Conservation (phyloP, 257 asterid species). For the Misopates orontium region DNA sequence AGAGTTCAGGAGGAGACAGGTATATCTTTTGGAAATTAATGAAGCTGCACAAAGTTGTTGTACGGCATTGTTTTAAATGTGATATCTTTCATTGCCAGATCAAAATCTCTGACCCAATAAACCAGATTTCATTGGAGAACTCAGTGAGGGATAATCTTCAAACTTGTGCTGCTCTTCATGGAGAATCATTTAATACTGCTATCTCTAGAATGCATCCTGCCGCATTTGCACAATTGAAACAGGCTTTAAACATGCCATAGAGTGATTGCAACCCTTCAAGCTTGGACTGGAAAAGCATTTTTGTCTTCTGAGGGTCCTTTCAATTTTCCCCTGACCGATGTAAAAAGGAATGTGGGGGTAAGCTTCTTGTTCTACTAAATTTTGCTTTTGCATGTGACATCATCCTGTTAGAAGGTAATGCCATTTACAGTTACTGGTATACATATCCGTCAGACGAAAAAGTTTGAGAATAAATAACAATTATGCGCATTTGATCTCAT, state of each 20-base stretch:
- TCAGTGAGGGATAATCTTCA: slow-evolving; percentile 87
- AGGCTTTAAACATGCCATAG: slow-evolving; percentile 81
- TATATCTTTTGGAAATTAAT: slow-evolving; percentile 31
- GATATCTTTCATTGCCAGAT: slow-evolving; percentile 47
- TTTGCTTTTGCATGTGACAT: slow-evolving; percentile 11
- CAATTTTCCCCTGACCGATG: slow-evolving; percentile 28
- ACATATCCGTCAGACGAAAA: not conserved
- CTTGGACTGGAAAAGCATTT: slow-evolving; percentile 27
- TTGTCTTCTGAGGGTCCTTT: slow-evolving; percentile 28
- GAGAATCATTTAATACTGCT: slow-evolving; percentile 75
- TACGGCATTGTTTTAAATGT: not conserved
- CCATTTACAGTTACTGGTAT: not conserved
- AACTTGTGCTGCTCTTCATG: slow-evolving; percentile 85
- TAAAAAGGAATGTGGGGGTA: slow-evolving; percentile 30
- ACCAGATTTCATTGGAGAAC: slow-evolving; percentile 72
- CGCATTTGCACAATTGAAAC: slow-evolving; percentile 73
- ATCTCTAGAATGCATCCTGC: slow-evolving; percentile 88
- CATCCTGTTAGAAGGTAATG: not conserved
- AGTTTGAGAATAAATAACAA: not conserved
- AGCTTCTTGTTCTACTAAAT: slow-evolving; percentile 12
- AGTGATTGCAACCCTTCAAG: slow-evolving; percentile 20
- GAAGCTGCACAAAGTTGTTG: slow-evolving; percentile 7
- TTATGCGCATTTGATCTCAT: not conserved
- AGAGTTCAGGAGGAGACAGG: slow-evolving; percentile 96
- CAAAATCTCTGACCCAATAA: slow-evolving; percentile 82